Evolutionary conservation across 768 basidiomycete species (phyloP), one percentile per base, ranked within the genome.

Genomic region (Suillus discolor): DNA sequence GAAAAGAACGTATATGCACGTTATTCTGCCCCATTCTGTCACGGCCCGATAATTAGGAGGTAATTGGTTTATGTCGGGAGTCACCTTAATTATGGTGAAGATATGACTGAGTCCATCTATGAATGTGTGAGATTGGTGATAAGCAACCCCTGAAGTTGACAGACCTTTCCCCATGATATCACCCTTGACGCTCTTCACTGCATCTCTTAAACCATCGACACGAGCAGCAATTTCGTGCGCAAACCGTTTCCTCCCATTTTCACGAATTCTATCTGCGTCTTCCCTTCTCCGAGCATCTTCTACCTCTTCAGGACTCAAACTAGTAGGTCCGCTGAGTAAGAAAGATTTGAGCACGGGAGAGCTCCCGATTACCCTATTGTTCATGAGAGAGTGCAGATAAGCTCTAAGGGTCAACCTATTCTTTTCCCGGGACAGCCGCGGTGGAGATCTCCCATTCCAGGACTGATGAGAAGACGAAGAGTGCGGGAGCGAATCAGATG

Each of bases 1-100:
- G 57, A n/a, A 47, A 59, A 62, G 45, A 57, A 57, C 54, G 61
- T 11, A 31, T 47, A 84, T 95, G 73, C 66, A 97, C 95, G 97
- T 97, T 73, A 98, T 97, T 63, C 96, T 82, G 6, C 92, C 97
- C 97, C 97, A 99, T 77, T 99, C 97, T 8, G 97, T 74, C 55
- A 98, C 94, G 47, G 95, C 92, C 69, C 87, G 84, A 72, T 96
- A 98, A 67, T 96, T 93, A 8, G 80, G 75, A 7, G 97, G 97
- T 53, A 99, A 79, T 72, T 89, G 86, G 65, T 85, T 83, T 11
- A 96, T 88, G 65, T 89, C 81, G 9, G 91, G 87, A 5, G 92
- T 96, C 47, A 85, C 78, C 78, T 94, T 92, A 75, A 99, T 92
- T 6, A 90, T 91, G 13, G 87, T 87, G 72, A 99, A 99, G n/a